Percentiles rank a stretch among this genome's conserved stretches.
These are phyloP conservation scores for Xylogone sp. DNA, from an alignment of 2,329 filamentous ascomycete species.

Conservation along the genomic window DNA sequence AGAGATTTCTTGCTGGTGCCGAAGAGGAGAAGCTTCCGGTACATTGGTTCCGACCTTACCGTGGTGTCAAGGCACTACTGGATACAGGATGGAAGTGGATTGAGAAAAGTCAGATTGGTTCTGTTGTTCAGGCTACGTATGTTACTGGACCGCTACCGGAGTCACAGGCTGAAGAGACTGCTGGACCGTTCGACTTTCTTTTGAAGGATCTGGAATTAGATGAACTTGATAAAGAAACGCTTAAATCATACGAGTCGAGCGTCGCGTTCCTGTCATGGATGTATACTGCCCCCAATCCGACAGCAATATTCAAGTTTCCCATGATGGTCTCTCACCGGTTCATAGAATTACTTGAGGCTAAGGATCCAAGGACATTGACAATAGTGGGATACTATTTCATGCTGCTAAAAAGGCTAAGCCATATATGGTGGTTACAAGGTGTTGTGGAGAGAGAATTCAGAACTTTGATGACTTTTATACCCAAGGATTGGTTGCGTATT, in stretches of 20 bases:
- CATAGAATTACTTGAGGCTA: conserved; percentile 53
- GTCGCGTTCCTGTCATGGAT: conserved; percentile 60
- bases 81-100: conserved; percentile 59
- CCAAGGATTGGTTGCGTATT: conserved; percentile 13
- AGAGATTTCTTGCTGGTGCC: conserved; percentile 54
- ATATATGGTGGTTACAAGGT: conserved; percentile 65
- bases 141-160: neutral
- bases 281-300: conserved; percentile 51
- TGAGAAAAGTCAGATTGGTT: conserved; percentile 33
- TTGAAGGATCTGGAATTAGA: conserved; percentile 30
- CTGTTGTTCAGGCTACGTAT: neutral
- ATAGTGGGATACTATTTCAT: conserved; percentile 66
- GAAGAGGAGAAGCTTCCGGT: conserved; percentile 46
- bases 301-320: conserved; percentile 56
- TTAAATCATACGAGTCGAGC: conserved; percentile 55
- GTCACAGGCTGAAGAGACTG: neutral
- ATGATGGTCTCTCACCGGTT: conserved; percentile 58
- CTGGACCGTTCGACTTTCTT: conserved; percentile 12
- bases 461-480: conserved; percentile 31
- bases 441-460: conserved; percentile 60
- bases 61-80: conserved; percentile 59
- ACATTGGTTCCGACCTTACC: conserved; percentile 61
- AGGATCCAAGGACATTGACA: conserved; percentile 56
- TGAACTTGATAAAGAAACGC: conserved; percentile 25
- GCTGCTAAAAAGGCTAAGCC: conserved; percentile 56